A percentile compares a stretch with the other conserved stretches of the same genome.
phyloP scores from a whole-genome alignment of 2,329 filamentous ascomycete species.

The Alternaria viburni region DNA sequence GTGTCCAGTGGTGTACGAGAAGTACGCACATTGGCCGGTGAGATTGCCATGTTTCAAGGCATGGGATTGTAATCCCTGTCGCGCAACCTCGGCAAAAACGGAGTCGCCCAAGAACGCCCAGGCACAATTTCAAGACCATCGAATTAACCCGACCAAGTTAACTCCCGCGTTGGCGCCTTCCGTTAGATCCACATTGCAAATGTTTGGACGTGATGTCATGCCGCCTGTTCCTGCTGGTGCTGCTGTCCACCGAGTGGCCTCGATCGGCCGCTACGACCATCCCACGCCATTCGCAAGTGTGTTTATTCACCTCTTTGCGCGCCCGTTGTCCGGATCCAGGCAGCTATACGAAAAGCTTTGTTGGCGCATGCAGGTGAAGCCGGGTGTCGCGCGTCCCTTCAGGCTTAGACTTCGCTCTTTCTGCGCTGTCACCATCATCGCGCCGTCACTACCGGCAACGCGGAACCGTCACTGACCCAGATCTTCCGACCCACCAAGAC shows the following conservation, averaged over 20 bases:
- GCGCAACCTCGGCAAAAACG: background rate
- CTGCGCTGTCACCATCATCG: constrained; percentile 3
- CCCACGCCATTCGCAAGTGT: background rate
- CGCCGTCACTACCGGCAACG: background rate
- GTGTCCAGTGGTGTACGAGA: background rate
- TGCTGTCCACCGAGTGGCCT: constrained; percentile 1
- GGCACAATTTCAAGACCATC: background rate
- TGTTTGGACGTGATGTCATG: constrained; percentile 7
- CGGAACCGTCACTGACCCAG: background rate
- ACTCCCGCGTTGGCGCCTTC: background rate
- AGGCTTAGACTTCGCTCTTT: background rate
- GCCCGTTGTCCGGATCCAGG: background rate
- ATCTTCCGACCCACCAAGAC: background rate
- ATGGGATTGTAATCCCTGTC: constrained; percentile 1
- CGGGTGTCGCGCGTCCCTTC: constrained; percentile 1
- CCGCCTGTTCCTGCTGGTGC: constrained; percentile 6
- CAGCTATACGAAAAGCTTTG: background rate
- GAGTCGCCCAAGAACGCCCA: constrained; percentile 3
- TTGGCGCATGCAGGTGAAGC: constrained; percentile 6
- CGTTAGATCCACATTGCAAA: background rate
- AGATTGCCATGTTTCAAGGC: background rate
- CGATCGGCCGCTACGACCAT: background rate
- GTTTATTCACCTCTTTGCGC: background rate
- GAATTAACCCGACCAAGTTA: background rate
- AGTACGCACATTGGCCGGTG: background rate